These are phyloP conservation scores for Daldinia sp. DNA, from an alignment of 2,329 filamentous ascomycete species.

Conservation along the genomic window DNA sequence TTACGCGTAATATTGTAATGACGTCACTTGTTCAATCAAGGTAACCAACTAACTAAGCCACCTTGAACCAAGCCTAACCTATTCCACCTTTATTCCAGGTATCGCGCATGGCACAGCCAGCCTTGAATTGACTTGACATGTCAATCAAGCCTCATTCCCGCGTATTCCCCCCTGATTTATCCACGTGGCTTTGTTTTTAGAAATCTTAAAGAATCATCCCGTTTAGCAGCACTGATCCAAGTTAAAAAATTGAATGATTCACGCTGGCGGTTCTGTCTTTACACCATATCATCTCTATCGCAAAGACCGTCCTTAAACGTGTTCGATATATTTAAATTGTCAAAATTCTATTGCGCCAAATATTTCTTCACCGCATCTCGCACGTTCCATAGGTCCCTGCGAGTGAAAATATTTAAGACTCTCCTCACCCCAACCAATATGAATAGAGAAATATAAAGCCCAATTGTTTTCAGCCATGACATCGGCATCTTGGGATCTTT, in stretches of 20 bases:
- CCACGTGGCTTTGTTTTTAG: neutral
- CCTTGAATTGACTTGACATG: too few relatives aligned
- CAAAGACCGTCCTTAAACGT: neutral
- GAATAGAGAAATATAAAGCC: constrained; percentile 22
- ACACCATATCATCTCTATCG: neutral
- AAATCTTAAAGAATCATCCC: neutral
- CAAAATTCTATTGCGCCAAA: neutral
- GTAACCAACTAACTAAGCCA: neutral
- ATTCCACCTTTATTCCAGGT: neutral
- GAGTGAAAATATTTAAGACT: constrained; percentile 7
- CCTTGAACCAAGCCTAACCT: neutral
- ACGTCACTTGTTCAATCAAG: constrained; percentile 4
- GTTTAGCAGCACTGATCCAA: neutral
- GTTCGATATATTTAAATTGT: neutral
- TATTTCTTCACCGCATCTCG: constrained; percentile 23
- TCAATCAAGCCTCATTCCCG: neutral
- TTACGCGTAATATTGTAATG: constrained; percentile 3
- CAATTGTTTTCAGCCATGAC: constrained; percentile 18
- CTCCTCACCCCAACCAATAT: constrained; percentile 11
- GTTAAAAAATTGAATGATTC: neutral
- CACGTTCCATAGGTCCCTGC: constrained; percentile 8
- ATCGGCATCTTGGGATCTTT: constrained; percentile 32
- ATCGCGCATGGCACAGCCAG: neutral
- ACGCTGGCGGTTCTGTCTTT: neutral
- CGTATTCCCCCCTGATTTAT: neutral